Percentiles rank a stretch among this genome's conserved stretches.
Conservation (phyloP, 2,329 filamentous ascomycete genomes). For the Chaetothyriales sp. region DNA sequence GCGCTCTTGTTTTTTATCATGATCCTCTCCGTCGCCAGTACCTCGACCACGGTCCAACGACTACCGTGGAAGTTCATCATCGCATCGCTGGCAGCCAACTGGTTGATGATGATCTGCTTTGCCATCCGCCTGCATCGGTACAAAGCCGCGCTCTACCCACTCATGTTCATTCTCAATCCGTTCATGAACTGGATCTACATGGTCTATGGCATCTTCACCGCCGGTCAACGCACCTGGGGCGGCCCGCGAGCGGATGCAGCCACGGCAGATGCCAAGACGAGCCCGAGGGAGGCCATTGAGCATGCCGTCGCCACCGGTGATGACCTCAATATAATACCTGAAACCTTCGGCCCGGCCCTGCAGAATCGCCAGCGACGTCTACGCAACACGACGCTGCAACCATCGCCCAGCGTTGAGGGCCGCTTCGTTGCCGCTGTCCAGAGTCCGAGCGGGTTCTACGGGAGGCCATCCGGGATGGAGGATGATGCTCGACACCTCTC, state of each 20-base stretch:
- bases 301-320: constrained; percentile 64
- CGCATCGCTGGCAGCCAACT: constrained; percentile 83
- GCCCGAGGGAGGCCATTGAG: constrained; percentile 70
- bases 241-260: constrained; percentile 82
- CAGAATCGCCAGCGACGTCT: constrained; percentile 15
- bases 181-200: constrained; percentile 99
- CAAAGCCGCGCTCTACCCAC: constrained; percentile 86
- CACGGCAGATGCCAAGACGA: constrained; percentile 58
- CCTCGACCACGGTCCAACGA: constrained; percentile 59
- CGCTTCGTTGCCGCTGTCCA: constrained; percentile 59
- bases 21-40: constrained; percentile 71
- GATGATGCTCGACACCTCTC: not conserved
- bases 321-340: constrained; percentile 76
- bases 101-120: constrained; percentile 92
- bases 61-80: constrained; percentile 87
- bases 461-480: constrained; percentile 18
- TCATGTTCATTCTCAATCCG: constrained; percentile 91
- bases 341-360: constrained; percentile 52
- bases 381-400: constrained; percentile 43
- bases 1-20: constrained; percentile 89
- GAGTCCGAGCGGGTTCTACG: constrained; percentile 52
- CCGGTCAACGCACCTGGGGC: constrained; percentile 88
- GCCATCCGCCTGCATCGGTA: constrained; percentile 71
- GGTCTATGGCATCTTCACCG: constrained; percentile 91
- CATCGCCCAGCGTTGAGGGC: constrained; percentile 60